Evolutionary conservation across 495 filamentous ascomycete species (phyloP).

Genomic region (Pyrenula massariospora): DNA sequence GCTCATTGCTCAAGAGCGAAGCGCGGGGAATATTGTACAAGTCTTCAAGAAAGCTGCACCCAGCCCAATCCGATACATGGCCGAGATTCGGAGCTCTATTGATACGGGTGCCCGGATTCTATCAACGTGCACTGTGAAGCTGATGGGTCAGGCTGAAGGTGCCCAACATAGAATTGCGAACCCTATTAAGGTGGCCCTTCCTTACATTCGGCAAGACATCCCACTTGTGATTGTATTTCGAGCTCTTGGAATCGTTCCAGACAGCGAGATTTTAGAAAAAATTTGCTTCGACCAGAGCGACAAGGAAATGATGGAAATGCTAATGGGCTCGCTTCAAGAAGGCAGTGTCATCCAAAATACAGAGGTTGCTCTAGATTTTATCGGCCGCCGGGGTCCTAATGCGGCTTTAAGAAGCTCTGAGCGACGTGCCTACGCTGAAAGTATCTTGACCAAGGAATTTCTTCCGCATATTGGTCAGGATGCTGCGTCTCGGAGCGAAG

Average conservation of each 20-base stretch:
- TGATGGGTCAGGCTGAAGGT: conserved; percentile 72
- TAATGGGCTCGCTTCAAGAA: conserved; percentile 94
- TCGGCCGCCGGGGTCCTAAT: conserved; percentile 77
- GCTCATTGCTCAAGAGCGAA: conserved; percentile 92
- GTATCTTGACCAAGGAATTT: conserved; percentile 93
- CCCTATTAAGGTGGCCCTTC: conserved; percentile 77
- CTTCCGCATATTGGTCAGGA: conserved; percentile 92
- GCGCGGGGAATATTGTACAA: conserved; percentile 95
- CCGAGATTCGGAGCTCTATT: conserved; percentile 90
- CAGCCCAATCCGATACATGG: conserved; percentile 78
- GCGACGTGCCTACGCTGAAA: conserved; percentile 79
- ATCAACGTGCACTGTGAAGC: conserved; percentile 77
- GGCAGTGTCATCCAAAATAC: conserved; percentile 91
- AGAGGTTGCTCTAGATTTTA: conserved; percentile 90
- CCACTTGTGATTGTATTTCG: conserved; percentile 92
- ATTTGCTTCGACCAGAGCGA: conserved; percentile 94
- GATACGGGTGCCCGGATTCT: conserved; percentile 93
- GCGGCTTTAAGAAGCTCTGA: conserved; percentile 62
- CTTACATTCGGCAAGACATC: conserved; percentile 87
- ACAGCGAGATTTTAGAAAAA: conserved; percentile 95
- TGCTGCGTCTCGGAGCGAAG: conserved; percentile 73
- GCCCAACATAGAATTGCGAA: conserved; percentile 61
- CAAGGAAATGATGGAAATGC: conserved; percentile 92
- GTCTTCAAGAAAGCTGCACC: conserved; percentile 94
- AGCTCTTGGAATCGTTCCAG: conserved; percentile 89